phyloP scores from a whole-genome alignment of 2,329 filamentous ascomycete genomes.

The Aspergillus pseudoviridinutans region DNA sequence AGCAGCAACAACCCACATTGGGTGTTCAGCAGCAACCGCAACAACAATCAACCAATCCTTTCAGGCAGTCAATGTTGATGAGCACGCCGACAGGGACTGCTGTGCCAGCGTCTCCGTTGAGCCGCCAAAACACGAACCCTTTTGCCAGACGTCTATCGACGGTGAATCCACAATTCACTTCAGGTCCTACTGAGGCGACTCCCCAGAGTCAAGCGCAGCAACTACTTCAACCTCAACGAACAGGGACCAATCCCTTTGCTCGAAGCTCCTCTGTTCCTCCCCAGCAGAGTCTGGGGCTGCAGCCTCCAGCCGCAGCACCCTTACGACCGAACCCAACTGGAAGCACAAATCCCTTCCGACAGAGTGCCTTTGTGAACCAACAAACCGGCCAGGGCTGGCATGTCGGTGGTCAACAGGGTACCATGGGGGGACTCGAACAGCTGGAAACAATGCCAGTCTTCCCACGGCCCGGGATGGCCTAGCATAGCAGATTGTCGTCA shows the following conservation, averaged over 20 bases:
- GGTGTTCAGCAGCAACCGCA: slow-evolving; percentile 28
- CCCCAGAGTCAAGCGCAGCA: slow-evolving; percentile 28
- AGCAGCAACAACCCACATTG: slow-evolving; percentile 33
- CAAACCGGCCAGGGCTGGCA: slow-evolving; percentile 88
- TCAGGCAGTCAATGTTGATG: slow-evolving; percentile 80
- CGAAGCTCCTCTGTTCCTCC: slow-evolving; percentile 47
- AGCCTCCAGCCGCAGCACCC: slow-evolving; percentile 38
- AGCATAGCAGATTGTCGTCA: not conserved
- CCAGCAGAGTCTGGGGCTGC: slow-evolving; percentile 31
- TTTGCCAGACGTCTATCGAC: slow-evolving; percentile 64
- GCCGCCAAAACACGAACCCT: slow-evolving; percentile 74
- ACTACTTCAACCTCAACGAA: slow-evolving; percentile 50
- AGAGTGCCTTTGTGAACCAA: slow-evolving; percentile 86
- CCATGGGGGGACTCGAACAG: slow-evolving; percentile 71
- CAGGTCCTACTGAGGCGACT: slow-evolving; percentile 16
- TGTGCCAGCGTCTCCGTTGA: slow-evolving; percentile 44
- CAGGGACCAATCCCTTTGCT: slow-evolving; percentile 69
- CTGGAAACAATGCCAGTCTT: slow-evolving; percentile 80
- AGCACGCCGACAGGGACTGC: slow-evolving; percentile 48
- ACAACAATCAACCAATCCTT: slow-evolving; percentile 75
- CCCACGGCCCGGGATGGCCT: slow-evolving; percentile 63
- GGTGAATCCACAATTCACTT: slow-evolving; percentile 28
- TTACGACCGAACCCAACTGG: slow-evolving; percentile 76
- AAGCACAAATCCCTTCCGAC: slow-evolving; percentile 90
- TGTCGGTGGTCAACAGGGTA: slow-evolving; percentile 64